A percentile compares a stretch with the other conserved stretches of the same genome.
Conservation (phyloP, 371 early-diverging fungal genomes). For the Mucor velutinosus region DNA sequence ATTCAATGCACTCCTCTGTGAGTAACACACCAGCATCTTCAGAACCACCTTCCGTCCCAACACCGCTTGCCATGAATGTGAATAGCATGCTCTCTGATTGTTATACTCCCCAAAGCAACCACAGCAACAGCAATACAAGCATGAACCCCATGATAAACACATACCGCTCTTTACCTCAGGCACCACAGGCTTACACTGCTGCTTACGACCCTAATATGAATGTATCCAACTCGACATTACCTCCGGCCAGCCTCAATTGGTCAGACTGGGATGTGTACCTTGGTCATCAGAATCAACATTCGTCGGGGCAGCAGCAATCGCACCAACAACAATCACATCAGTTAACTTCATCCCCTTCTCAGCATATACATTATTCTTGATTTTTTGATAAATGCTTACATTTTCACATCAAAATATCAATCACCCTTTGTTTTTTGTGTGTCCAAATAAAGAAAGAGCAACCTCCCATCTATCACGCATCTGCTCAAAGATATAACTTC, state of each 20-base stretch:
- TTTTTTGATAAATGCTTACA: not conserved
- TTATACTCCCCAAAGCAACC: not conserved
- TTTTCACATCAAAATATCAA: no score
- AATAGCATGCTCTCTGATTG: not conserved
- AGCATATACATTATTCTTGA: not conserved
- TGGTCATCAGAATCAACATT: conserved; percentile 12
- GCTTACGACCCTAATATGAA: conserved; percentile 14
- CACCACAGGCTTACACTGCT: conserved; percentile 6
- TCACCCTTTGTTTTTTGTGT: no score
- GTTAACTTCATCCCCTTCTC: not conserved
- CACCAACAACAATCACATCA: not conserved
- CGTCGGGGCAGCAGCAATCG: not conserved
- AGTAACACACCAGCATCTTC: not conserved
- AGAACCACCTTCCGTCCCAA: not conserved
- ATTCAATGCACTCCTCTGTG: not conserved
- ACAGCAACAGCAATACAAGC: not conserved
- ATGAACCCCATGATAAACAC: not conserved
- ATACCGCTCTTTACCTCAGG: conserved; percentile 1
- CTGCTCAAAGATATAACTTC: no score
- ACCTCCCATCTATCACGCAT: no score
- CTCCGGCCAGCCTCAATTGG: conserved; percentile 28
- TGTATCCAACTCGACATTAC: conserved; percentile 8
- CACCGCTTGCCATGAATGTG: not conserved
- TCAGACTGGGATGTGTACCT: conserved; percentile 28
- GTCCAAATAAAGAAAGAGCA: no score